These are phyloP conservation scores for Nigrospora oryzae DNA, from an alignment of 2,329 filamentous ascomycete species.

Conservation along the genomic window DNA sequence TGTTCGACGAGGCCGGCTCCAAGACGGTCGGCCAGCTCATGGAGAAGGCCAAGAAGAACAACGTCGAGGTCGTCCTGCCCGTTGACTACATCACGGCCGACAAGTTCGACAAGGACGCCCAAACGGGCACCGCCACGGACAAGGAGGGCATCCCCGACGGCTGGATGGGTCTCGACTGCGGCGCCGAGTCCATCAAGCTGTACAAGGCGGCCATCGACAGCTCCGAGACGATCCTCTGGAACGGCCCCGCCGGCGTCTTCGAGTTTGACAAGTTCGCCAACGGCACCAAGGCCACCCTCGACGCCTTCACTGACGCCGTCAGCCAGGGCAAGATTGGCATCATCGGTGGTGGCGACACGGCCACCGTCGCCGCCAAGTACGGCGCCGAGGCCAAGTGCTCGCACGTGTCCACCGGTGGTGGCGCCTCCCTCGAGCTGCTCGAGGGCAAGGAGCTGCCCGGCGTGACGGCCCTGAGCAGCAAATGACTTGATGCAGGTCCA, in stretches of 20 bases:
- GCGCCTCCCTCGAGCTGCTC: constrained; percentile 88
- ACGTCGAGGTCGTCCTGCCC: constrained; percentile 89
- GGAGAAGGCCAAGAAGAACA: constrained; percentile 94
- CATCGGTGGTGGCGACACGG: constrained; percentile 96
- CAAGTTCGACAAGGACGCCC: constrained; percentile 83
- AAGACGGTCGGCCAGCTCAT: constrained; percentile 84
- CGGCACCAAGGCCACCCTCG: constrained; percentile 86
- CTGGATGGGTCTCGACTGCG: constrained; percentile 97
- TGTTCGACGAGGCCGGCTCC: constrained; percentile 90
- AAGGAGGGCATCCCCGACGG: constrained; percentile 86
- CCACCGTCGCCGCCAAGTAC: constrained; percentile 96
- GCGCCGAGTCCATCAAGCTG: constrained; percentile 77
- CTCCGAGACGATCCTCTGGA: constrained; percentile 97
- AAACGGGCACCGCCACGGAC: constrained; percentile 75
- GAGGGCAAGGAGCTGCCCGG: constrained; percentile 97
- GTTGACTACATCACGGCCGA: constrained; percentile 94
- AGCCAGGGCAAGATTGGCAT: constrained; percentile 90
- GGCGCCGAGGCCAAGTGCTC: constrained; percentile 90
- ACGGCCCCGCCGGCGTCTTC: constrained; percentile 94
- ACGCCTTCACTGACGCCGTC: constrained; percentile 76
- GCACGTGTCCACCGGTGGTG: constrained; percentile 95
- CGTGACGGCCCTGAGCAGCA: constrained; percentile 81
- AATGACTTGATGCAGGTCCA: constrained; percentile 31
- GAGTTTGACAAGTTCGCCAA: constrained; percentile 92
- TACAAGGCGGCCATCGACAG: constrained; percentile 83